phyloP scores from a whole-genome alignment of 2,329 filamentous ascomycete genomes.

The Stagonosporopsis rhizophila region DNA sequence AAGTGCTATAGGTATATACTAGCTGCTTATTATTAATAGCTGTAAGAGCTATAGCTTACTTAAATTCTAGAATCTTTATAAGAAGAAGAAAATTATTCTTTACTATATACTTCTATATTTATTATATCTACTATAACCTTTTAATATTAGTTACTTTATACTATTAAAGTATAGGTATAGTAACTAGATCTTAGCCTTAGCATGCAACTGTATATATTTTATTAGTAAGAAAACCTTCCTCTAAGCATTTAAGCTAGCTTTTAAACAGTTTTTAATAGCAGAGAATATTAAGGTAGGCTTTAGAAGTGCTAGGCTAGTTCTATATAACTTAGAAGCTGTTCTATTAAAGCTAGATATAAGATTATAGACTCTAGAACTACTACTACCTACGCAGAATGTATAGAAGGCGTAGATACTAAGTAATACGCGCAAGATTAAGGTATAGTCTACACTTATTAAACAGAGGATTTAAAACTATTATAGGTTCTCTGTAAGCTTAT shows the following conservation, averaged over 20 bases:
- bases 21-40: conserved; percentile 3
- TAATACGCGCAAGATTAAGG: background rate
- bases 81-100: conserved; percentile 7
- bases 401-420: background rate
- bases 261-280: background rate
- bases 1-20: conserved; percentile 3
- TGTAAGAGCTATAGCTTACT: conserved; percentile 3
- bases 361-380: background rate
- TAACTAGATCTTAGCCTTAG: background rate
- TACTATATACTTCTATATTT: background rate
- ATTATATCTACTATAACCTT: background rate
- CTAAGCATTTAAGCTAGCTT: background rate
- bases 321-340: background rate
- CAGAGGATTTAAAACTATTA: background rate
- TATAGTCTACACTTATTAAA: too few species aligned
- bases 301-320: background rate
- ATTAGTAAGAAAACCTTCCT: background rate
- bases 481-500: background rate
- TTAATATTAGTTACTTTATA: background rate
- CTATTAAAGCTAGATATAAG: background rate
- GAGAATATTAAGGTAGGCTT: background rate
- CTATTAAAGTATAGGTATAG: background rate
- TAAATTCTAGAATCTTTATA: conserved; percentile 4
- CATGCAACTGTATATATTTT: background rate
- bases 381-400: background rate